phyloP scores from a whole-genome alignment of 2,329 filamentous ascomycete genomes.

The Kalaharituber pfeilii region DNA sequence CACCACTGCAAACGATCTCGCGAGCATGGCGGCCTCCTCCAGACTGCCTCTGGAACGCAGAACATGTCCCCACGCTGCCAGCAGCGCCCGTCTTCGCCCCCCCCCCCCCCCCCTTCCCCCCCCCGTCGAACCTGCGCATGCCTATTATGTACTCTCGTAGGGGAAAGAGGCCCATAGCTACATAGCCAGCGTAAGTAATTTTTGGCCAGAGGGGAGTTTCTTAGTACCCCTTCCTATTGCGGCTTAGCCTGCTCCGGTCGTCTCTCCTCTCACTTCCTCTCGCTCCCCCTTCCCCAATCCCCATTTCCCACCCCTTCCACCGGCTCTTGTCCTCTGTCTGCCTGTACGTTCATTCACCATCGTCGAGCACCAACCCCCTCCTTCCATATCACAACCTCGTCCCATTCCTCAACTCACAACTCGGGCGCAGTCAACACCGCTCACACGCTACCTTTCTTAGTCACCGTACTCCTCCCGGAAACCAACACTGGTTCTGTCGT shows the following conservation, averaged over 20 bases:
- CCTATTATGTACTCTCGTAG: slow-evolving; percentile 9
- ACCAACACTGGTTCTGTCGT: neutral
- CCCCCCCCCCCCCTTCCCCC: slow-evolving; percentile 9
- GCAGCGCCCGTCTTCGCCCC: neutral
- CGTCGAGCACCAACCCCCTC: neutral
- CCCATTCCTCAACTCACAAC: no score
- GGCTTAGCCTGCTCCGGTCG: slow-evolving; percentile 2
- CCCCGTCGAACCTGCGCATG: slow-evolving; percentile 7
- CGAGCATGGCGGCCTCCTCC: slow-evolving; percentile 7
- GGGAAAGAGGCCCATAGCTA: slow-evolving; percentile 1
- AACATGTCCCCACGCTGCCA: slow-evolving; percentile 8
- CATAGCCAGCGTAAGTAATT: slow-evolving; percentile 3
- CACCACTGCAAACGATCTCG: slow-evolving; percentile 5
- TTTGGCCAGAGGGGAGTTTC: neutral
- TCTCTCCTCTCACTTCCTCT: neutral
- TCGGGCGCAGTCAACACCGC: no score
- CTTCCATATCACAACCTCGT: neutral
- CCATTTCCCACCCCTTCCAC: slow-evolving; percentile 4
- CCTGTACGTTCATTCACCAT: neutral
- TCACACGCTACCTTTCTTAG: no score
- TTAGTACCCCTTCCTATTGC: neutral
- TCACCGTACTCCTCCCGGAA: neutral
- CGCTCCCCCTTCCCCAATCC: slow-evolving; percentile 13
- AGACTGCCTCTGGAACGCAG: slow-evolving; percentile 9
- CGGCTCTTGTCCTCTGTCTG: neutral